phyloP scores from a whole-genome alignment of 1,284 basidiomycete genomes.

The Cutaneotrichosporon daszewskae region DNA sequence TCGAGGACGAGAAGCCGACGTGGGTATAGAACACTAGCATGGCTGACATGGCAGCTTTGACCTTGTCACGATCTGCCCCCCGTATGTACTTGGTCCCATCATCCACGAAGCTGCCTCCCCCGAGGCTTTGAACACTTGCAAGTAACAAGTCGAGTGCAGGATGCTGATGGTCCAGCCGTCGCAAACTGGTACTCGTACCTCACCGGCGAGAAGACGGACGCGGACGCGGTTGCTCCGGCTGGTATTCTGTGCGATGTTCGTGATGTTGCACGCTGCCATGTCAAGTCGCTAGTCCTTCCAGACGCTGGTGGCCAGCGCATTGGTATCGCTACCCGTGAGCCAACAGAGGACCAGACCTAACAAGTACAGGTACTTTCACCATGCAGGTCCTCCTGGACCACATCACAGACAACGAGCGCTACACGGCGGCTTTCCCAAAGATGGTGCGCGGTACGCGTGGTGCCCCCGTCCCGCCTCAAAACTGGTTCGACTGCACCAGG shows the following conservation, averaged over 20 bases:
- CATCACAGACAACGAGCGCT: slow-evolving; percentile 3
- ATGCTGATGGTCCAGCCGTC: slow-evolving; percentile 12
- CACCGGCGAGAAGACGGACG: slow-evolving; percentile 20
- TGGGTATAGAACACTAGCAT: slow-evolving; percentile 1
- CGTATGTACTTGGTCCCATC: slow-evolving; percentile 26
- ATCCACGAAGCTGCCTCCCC: slow-evolving; percentile 20
- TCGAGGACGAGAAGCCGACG: slow-evolving; percentile 29
- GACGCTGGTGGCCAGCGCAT: slow-evolving; percentile 22
- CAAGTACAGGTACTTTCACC: slow-evolving; percentile 18
- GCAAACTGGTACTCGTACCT: slow-evolving; percentile 24
- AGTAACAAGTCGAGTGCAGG: not conserved
- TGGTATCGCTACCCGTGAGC: slow-evolving; percentile 22
- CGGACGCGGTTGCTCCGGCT: slow-evolving; percentile 22
- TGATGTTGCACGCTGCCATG: slow-evolving; percentile 22
- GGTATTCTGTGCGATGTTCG: slow-evolving; percentile 26
- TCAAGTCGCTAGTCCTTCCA: slow-evolving; percentile 16
- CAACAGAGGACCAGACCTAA: no score
- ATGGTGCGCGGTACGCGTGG: slow-evolving; percentile 11
- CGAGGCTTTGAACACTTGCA: slow-evolving; percentile 22
- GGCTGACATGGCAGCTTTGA: slow-evolving; percentile 15
- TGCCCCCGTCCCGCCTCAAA: slow-evolving; percentile 13
- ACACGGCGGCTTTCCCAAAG: slow-evolving; percentile 19
- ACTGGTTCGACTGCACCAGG: slow-evolving; percentile 23
- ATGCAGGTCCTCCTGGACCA: slow-evolving; percentile 21
- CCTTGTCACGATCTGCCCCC: slow-evolving; percentile 24